Evolutionary conservation across 805 yeast species (phyloP), one percentile per base, ranked within the genome.

Genomic region (Kuraishia borneana): DNA sequence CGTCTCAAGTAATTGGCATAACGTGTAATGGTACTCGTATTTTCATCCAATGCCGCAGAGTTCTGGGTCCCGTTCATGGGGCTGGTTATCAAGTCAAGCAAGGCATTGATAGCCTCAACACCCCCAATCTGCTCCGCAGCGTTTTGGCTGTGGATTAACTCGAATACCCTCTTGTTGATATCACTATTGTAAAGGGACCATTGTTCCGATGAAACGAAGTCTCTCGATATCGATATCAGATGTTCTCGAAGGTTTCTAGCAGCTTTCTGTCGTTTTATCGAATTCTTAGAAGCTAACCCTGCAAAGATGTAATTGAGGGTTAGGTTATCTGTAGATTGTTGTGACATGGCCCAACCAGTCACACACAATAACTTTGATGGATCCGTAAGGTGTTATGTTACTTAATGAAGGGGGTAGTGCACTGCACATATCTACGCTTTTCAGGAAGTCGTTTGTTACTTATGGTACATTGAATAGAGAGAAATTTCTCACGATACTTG

Each of bases 401-500:
- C n/a, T n/a, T n/a, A n/a, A n/a, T n/a, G n/a, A n/a, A n/a, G n/a
- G n/a, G n/a, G n/a, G n/a, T n/a, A n/a, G n/a, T n/a, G n/a, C n/a
- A n/a, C n/a, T n/a, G n/a, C n/a, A n/a, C n/a, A n/a, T n/a, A n/a
- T n/a, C n/a, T n/a, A n/a, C n/a, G n/a, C n/a, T n/a, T n/a, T n/a
- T n/a, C n/a, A n/a, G n/a, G n/a, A n/a, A n/a, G n/a, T n/a, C n/a
- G n/a, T n/a, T n/a, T 21, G 10, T 21, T 21, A 7, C 10, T 51
- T 62, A 81, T 62, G 94, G 94, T 50, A 87, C 94, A 53, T 84
- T 80, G 68, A 92, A 89, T 43, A 92, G 68, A 33, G 96, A 85
- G 57, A 92, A 92, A 71, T 89, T 88, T 65, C 99, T 79, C 31
- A 94, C 99, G 50, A 92, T 92, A 50, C 83, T 83, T 37, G 99